These are phyloP conservation scores for Aspergillus quadrilineatus DNA, from an alignment of 2,329 filamentous ascomycete species.

Conservation along the genomic window DNA sequence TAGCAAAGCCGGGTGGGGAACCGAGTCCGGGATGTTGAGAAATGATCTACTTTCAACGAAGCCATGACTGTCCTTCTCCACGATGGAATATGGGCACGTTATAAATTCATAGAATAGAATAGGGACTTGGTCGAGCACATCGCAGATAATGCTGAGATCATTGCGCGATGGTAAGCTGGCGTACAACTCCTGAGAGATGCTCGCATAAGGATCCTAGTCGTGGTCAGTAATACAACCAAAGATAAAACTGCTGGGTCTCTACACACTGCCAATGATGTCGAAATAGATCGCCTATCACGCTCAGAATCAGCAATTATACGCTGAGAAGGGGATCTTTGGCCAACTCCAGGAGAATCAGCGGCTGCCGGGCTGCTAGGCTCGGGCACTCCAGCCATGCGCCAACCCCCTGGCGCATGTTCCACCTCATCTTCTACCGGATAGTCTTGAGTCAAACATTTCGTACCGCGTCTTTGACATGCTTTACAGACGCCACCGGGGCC, in stretches of 20 bases:
- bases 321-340: neutral
- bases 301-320: neutral
- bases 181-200: slow-evolving; percentile 34
- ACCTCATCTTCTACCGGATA: slow-evolving; percentile 38
- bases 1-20: slow-evolving; percentile 50
- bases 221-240: neutral
- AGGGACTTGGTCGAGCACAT: slow-evolving; percentile 31
- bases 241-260: neutral
- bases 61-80: slow-evolving; percentile 28
- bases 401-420: neutral
- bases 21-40: slow-evolving; percentile 16
- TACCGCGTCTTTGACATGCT: slow-evolving; percentile 19
- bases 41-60: neutral
- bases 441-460: slow-evolving; percentile 51
- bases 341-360: neutral
- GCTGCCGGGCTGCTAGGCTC: neutral
- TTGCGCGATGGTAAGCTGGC: slow-evolving; percentile 41
- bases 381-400: neutral
- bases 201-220: neutral
- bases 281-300: neutral
- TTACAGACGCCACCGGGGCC: slow-evolving; percentile 10
- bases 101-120: slow-evolving; percentile 39
- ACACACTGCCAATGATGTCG: neutral
- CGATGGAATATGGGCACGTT: slow-evolving; percentile 33
- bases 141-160: slow-evolving; percentile 41